phyloP scores from a whole-genome alignment of 306 rosid genomes.

The Gynostemma pentaphyllum region DNA sequence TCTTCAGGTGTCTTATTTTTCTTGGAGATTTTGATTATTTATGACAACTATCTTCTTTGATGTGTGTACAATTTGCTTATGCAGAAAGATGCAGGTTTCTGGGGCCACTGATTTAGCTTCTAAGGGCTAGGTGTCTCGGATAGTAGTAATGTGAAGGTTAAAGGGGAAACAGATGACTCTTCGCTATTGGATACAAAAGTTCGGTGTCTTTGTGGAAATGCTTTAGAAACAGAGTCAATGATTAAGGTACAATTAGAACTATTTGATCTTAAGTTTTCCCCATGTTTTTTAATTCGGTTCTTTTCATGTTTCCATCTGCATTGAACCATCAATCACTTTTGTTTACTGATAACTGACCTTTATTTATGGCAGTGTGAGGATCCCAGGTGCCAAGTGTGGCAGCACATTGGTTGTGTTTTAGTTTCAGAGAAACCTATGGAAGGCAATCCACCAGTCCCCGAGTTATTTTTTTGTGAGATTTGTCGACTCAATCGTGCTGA shows the following conservation, averaged over 20 bases:
- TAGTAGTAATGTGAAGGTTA: slow-evolving; percentile 64
- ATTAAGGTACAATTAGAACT: slow-evolving; percentile 44
- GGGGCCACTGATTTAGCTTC: slow-evolving; percentile 91
- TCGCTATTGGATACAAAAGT: slow-evolving; percentile 53
- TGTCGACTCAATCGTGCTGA: slow-evolving; percentile 96
- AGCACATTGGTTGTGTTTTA: slow-evolving; percentile 81
- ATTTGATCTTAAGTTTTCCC: not conserved
- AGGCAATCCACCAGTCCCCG: slow-evolving; percentile 55
- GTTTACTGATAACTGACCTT: not conserved
- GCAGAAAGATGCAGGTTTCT: slow-evolving; percentile 92
- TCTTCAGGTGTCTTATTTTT: slow-evolving; percentile 7
- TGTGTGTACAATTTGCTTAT: slow-evolving; percentile 9
- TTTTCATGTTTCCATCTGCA: not conserved
- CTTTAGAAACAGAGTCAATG: slow-evolving; percentile 69
- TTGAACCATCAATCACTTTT: not conserved
- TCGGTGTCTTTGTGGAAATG: slow-evolving; percentile 84
- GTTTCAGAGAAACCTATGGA: slow-evolving; percentile 84
- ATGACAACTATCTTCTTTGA: not conserved
- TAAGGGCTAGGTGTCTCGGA: slow-evolving; percentile 76
- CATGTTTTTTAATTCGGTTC: not conserved
- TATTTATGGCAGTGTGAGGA: slow-evolving; percentile 81
- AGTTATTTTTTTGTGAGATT: slow-evolving; percentile 68
- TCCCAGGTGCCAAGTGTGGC: slow-evolving; percentile 78
- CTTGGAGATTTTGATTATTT: not conserved
- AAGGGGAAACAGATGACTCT: slow-evolving; percentile 73